A percentile compares a stretch with the other conserved stretches of the same genome.
Conservation (phyloP, 768 basidiomycete species). For the Baorangia bicolor region DNA sequence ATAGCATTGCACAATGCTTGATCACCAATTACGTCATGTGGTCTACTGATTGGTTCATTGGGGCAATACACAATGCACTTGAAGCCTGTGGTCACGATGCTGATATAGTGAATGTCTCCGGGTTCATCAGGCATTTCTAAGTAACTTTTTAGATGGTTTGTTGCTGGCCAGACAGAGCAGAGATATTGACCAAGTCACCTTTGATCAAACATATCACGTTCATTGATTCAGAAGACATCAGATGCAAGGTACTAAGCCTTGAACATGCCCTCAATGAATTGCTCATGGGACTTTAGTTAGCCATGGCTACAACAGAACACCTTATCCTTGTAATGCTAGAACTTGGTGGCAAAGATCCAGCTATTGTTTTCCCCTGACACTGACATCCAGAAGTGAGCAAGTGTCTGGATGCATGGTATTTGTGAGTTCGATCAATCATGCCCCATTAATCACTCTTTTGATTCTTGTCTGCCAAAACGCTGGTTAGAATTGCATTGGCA, state of each 20-base stretch:
- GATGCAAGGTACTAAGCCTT: constrained; percentile 56
- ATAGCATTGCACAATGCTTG: constrained; percentile 90
- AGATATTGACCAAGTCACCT: constrained; percentile 74
- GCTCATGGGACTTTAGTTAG: constrained; percentile 52
- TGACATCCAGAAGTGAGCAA: constrained; percentile 75
- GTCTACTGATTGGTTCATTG: constrained; percentile 83
- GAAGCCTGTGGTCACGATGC: constrained; percentile 76
- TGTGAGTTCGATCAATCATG: constrained; percentile 52
- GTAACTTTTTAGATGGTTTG: constrained; percentile 58
- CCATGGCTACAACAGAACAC: constrained; percentile 77
- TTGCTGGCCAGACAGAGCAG: constrained; percentile 87
- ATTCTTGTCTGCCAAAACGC: constrained; percentile 67
- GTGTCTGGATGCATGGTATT: constrained; percentile 85
- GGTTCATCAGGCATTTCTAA: constrained; percentile 6
- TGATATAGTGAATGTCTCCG: constrained; percentile 48
- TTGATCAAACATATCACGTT: constrained; percentile 93
- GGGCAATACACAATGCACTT: constrained; percentile 75
- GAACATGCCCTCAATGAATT: background rate
- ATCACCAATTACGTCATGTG: constrained; percentile 94
- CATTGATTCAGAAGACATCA: constrained; percentile 80
- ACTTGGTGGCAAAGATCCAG: constrained; percentile 94
- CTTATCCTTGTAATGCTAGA: constrained; percentile 92
- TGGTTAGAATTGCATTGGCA: constrained; percentile 97
- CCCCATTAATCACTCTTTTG: background rate
- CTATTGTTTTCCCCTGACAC: constrained; percentile 85